Conservation (phyloP, 495 filamentous ascomycete genomes). For the Lichenothelia convexa region DNA sequence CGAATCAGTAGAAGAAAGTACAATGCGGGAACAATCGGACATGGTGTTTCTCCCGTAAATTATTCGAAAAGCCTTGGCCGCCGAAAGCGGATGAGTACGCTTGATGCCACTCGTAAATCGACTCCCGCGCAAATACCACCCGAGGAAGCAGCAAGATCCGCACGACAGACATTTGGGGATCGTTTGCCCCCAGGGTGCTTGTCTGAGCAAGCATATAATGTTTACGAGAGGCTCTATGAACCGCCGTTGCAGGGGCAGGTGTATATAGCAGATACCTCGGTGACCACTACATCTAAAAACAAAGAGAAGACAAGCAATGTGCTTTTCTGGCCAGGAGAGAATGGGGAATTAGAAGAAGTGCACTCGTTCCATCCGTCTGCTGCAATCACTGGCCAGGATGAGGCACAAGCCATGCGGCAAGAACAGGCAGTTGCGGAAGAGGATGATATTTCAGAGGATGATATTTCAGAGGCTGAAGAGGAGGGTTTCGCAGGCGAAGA, state of each 20-base stretch:
- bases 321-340: constrained; percentile 35
- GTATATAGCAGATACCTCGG: constrained; percentile 15
- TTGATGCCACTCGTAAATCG: no score
- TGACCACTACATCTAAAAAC: no score
- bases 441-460: constrained; percentile 10
- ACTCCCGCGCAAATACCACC: constrained; percentile 22
- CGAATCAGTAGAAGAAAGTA: no score
- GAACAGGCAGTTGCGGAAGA: constrained; percentile 18
- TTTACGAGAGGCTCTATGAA: constrained; percentile 75
- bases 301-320: constrained; percentile 10
- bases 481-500: constrained; percentile 21
- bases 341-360: constrained; percentile 18
- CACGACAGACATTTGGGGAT: constrained; percentile 59
- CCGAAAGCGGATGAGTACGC: no score
- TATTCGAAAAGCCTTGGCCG: no score
- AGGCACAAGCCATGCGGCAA: background rate
- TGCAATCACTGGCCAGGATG: no score
- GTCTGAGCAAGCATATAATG: constrained; percentile 43
- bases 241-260: constrained; percentile 33
- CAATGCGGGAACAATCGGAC: no score
- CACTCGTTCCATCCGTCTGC: no score
- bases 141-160: constrained; percentile 46
- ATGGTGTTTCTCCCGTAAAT: no score
- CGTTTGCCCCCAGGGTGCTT: constrained; percentile 58
- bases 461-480: no score